Conservation (phyloP, 129 eudicot species). For the Lactuca sativa region DNA sequence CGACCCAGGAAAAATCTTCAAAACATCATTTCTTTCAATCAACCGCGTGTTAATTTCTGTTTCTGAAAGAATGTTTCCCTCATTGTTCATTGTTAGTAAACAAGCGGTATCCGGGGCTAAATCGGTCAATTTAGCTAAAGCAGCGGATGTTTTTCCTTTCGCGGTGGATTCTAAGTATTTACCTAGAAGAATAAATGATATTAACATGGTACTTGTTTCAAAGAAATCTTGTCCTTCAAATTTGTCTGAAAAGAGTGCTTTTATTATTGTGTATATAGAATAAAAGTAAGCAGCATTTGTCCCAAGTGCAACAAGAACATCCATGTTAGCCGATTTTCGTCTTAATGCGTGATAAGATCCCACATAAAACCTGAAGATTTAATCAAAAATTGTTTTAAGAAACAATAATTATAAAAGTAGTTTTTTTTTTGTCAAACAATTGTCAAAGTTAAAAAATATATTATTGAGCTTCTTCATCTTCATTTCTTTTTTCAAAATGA, state of each 20-base stretch:
- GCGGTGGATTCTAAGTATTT: slow-evolving; percentile 90
- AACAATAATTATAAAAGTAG: background rate
- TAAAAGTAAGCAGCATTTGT: slow-evolving; percentile 97
- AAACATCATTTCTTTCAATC: slow-evolving; percentile 70
- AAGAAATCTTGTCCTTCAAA: slow-evolving; percentile 91
- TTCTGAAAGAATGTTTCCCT: slow-evolving; percentile 72
- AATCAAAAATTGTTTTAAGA: slow-evolving; percentile 2
- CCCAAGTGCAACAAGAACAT: slow-evolving; percentile 94
- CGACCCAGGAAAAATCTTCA: slow-evolving; percentile 90
- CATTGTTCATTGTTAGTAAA: slow-evolving; percentile 52
- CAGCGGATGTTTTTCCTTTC: slow-evolving; percentile 96
- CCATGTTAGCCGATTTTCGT: slow-evolving; percentile 94
- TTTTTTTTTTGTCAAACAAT: no score
- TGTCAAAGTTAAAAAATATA: background rate
- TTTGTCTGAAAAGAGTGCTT: slow-evolving; percentile 63
- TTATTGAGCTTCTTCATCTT: background rate
- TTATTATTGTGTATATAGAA: slow-evolving; percentile 73
- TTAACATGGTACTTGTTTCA: slow-evolving; percentile 98
- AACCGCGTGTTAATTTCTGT: slow-evolving; percentile 74
- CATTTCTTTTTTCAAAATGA: background rate
- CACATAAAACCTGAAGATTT: slow-evolving; percentile 69
- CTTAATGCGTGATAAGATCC: slow-evolving; percentile 94
- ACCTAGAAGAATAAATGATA: slow-evolving; percentile 92
- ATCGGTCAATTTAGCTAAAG: slow-evolving; percentile 80
- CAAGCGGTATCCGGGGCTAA: slow-evolving; percentile 87